Evolutionary conservation across 176 grass and related monocot species (phyloP).

Genomic region (Cenchrus americanus): DNA sequence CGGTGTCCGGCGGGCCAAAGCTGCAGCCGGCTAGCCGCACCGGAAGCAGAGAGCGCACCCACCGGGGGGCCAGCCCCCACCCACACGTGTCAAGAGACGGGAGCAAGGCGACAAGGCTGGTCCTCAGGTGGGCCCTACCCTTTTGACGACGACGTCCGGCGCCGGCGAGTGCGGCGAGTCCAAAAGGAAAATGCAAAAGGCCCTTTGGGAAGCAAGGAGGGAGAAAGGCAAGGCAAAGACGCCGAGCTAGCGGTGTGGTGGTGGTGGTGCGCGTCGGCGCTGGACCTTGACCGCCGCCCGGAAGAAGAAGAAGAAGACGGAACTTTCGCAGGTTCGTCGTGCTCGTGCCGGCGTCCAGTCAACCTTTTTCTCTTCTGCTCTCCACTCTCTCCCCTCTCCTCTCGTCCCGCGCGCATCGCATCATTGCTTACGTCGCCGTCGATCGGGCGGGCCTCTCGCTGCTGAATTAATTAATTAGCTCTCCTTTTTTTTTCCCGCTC

Average conservation of each 20-base stretch:
- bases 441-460: not conserved
- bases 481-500: too few species aligned
- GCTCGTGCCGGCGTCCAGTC: not conserved
- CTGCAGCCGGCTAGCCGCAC: too few species aligned
- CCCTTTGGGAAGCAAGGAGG: too few species aligned
- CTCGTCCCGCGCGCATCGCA: too few species aligned
- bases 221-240: not conserved
- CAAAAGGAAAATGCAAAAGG: not conserved
- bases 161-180: not conserved
- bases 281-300: conserved; percentile 26
- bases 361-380: not conserved
- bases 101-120: not conserved
- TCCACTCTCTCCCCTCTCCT: too few species aligned
- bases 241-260: not conserved
- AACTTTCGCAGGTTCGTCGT: not conserved
- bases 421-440: conserved; percentile 3
- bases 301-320: not conserved
- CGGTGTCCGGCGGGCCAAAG: not conserved
- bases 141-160: not conserved
- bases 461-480: too few species aligned
- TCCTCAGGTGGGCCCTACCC: not conserved
- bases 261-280: conserved; percentile 37
- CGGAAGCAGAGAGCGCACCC: too few species aligned
- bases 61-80: too few species aligned
- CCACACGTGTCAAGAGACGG: not conserved